A percentile compares a stretch with the other conserved stretches of the same genome.
These are phyloP conservation scores for Hibiscus syriacus DNA, from an alignment of 345 rosid genomes.

Conservation along the genomic window DNA sequence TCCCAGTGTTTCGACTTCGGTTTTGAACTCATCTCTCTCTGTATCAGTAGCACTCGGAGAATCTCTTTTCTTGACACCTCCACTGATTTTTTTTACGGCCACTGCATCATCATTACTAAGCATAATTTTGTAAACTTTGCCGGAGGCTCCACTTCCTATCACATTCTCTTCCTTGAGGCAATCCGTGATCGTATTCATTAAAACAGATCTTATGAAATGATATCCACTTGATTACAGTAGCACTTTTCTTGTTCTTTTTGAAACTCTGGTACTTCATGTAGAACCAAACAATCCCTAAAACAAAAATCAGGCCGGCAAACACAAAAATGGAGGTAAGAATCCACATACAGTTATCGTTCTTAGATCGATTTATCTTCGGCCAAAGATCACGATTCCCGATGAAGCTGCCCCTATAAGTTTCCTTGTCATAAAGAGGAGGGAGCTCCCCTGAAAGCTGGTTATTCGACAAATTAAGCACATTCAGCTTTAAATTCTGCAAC, in stretches of 20 bases:
- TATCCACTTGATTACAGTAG: slow-evolving; percentile 56
- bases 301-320: too few relatives aligned
- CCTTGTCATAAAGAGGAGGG: slow-evolving; percentile 53
- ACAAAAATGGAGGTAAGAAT: too few relatives aligned
- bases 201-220: slow-evolving; percentile 81
- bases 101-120: slow-evolving; percentile 62
- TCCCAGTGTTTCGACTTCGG: too few relatives aligned
- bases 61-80: too few relatives aligned
- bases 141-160: too few relatives aligned
- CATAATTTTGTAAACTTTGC: slow-evolving; percentile 72
- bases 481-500: slow-evolving; percentile 71
- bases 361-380: slow-evolving; percentile 21
- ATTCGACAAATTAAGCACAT: slow-evolving; percentile 60
- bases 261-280: slow-evolving; percentile 41
- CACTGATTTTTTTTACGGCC: slow-evolving; percentile 76
- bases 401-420: slow-evolving; percentile 45
- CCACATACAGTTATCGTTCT: slow-evolving; percentile 41
- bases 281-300: too few relatives aligned
- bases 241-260: slow-evolving; percentile 33
- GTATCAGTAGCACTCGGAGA: too few relatives aligned
- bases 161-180: too few relatives aligned
- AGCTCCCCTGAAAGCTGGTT: slow-evolving; percentile 59
- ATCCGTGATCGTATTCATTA: slow-evolving; percentile 50
- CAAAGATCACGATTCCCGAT: slow-evolving; percentile 73
- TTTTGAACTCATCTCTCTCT: too few relatives aligned